These are phyloP conservation scores for Tympanopsis confertula DNA, from an alignment of 2,329 filamentous ascomycete genomes.

Conservation along the genomic window DNA sequence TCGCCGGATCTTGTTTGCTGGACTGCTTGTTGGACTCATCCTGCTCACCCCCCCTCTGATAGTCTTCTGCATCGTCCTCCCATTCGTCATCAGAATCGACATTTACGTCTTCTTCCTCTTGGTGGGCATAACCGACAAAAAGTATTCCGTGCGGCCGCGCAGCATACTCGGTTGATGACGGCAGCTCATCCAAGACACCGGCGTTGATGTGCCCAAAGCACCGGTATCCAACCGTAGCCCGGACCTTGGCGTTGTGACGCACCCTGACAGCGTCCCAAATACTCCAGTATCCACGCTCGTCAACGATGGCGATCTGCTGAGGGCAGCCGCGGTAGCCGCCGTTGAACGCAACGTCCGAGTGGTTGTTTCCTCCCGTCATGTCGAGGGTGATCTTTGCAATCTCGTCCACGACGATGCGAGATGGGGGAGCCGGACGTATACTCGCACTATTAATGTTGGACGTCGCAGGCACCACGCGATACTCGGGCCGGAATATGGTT, in stretches of 20 bases:
- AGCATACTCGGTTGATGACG: slow-evolving; percentile 13
- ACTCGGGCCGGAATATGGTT: slow-evolving; percentile 36
- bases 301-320: slow-evolving; percentile 54
- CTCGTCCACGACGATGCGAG: slow-evolving; percentile 42
- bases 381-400: slow-evolving; percentile 37
- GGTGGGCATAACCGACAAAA: slow-evolving; percentile 21
- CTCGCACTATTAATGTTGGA: slow-evolving; percentile 7
- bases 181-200: slow-evolving; percentile 21
- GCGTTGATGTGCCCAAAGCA: slow-evolving; percentile 30
- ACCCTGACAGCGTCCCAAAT: slow-evolving; percentile 47
- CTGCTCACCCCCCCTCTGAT: no score
- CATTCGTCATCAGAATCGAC: background rate
- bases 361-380: slow-evolving; percentile 39
- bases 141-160: slow-evolving; percentile 29
- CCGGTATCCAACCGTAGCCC: slow-evolving; percentile 17
- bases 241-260: slow-evolving; percentile 18
- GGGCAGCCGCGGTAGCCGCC: slow-evolving; percentile 33
- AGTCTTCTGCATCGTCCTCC: background rate
- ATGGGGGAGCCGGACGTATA: slow-evolving; percentile 17
- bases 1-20: no score
- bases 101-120: slow-evolving; percentile 9
- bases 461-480: slow-evolving; percentile 22
- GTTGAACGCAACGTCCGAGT: slow-evolving; percentile 56
- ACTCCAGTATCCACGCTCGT: slow-evolving; percentile 54
- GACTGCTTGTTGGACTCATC: no score